Conservation (phyloP, 2,329 filamentous ascomycete species). For the Phaeosphaeriaceae sp. region DNA sequence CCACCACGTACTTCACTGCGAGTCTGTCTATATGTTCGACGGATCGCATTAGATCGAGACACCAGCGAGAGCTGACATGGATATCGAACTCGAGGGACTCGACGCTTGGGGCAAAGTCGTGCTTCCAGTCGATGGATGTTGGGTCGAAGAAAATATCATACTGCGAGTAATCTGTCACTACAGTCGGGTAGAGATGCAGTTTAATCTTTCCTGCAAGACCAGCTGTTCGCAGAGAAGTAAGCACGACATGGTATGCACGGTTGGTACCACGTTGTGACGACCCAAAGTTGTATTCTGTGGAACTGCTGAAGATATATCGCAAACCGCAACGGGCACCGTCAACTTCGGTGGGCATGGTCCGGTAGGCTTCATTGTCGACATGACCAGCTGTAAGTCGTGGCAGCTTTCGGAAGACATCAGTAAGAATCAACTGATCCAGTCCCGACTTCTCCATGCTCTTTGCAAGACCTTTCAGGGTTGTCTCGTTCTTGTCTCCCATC, state of each 20-base stretch:
- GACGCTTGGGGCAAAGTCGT: not conserved
- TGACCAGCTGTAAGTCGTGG: too few relatives aligned
- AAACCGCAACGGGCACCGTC: not conserved
- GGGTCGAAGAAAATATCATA: not conserved
- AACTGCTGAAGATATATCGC: not conserved
- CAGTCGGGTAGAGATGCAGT: not conserved
- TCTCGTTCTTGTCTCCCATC: too few relatives aligned
- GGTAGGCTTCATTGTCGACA: too few relatives aligned
- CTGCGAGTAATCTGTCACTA: not conserved
- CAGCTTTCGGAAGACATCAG: not conserved
- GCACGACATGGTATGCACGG: not conserved
- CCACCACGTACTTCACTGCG: too few relatives aligned
- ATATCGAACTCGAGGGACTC: too few relatives aligned
- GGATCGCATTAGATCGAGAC: not conserved
- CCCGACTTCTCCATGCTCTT: constrained; percentile 6
- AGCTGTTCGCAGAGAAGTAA: not conserved
- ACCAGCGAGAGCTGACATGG: not conserved
- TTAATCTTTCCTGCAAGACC: not conserved
- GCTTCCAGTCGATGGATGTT: not conserved
- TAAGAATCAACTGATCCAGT: not conserved
- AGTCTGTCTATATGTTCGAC: not conserved
- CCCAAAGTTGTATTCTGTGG: not conserved
- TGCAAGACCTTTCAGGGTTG: too few relatives aligned
- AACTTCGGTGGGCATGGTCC: too few relatives aligned
- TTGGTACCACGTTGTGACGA: not conserved